phyloP scores from a whole-genome alignment of 139 green algal genomes.

The Coelastrella sp. region DNA sequence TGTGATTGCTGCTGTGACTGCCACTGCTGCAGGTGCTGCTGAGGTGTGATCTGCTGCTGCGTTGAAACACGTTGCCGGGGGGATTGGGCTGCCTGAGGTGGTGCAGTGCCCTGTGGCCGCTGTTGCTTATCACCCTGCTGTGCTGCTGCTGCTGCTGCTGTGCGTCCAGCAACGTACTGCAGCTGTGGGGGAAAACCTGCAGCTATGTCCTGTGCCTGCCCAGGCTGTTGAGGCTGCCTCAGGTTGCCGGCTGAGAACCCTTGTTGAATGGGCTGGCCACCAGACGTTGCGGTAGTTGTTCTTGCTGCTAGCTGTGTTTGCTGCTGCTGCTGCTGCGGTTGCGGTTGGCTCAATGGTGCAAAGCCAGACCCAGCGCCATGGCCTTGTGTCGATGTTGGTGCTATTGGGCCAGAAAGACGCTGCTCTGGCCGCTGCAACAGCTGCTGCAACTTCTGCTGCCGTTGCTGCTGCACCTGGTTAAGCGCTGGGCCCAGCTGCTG shows the following conservation, averaged over 20 bases:
- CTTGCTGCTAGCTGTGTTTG: background rate
- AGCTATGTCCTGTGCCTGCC: background rate
- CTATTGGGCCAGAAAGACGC: background rate
- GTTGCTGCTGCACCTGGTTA: no score
- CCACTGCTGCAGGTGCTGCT: background rate
- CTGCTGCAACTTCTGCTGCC: no score
- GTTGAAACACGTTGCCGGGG: background rate
- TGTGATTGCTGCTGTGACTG: background rate
- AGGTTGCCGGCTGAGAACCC: background rate
- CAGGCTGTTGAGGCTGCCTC: background rate
- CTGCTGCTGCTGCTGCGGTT: background rate
- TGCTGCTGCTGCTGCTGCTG: background rate
- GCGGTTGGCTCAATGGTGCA: background rate
- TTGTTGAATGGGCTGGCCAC: background rate
- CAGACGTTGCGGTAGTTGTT: background rate
- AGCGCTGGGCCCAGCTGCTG: background rate
- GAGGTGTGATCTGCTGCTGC: background rate
- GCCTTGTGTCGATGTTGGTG: background rate
- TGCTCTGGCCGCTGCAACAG: background rate
- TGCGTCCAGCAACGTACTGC: no score
- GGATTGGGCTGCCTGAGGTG: background rate
- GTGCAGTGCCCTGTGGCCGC: background rate
- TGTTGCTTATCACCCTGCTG: background rate
- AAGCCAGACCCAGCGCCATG: no score
- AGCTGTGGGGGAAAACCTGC: no score